These are phyloP conservation scores for Neofusicoccum sp. DNA, from an alignment of 2,329 filamentous ascomycete genomes.

Conservation along the genomic window DNA sequence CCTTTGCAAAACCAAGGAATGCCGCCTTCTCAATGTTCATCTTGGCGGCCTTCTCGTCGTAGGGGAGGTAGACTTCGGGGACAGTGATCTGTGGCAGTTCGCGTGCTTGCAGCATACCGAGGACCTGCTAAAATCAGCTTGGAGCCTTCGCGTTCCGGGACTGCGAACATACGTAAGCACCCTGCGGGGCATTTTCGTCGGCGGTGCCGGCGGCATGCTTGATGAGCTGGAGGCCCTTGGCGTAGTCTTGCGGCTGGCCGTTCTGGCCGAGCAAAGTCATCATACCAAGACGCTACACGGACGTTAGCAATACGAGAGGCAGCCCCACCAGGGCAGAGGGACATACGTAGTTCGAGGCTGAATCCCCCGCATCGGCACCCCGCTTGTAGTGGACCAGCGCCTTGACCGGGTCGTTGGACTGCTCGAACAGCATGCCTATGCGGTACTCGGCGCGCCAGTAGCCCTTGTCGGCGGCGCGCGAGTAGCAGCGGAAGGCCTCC, in stretches of 20 bases:
- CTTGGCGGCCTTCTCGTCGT: constrained; percentile 70
- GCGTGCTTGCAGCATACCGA: constrained; percentile 88
- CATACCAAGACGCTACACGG: constrained; percentile 73
- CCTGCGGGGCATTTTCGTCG: constrained; percentile 95
- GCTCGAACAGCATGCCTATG: constrained; percentile 98
- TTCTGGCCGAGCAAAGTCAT: constrained; percentile 95
- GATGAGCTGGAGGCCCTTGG: constrained; percentile 77
- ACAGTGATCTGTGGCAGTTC: constrained; percentile 89
- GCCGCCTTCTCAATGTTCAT: constrained; percentile 95
- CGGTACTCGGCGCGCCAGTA: constrained; percentile 90
- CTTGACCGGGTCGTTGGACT: constrained; percentile 86
- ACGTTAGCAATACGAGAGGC: constrained; percentile 21
- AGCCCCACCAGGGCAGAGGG: neutral
- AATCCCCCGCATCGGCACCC: constrained; percentile 77
- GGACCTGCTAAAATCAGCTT: constrained; percentile 50
- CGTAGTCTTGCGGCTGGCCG: constrained; percentile 79
- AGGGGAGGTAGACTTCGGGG: constrained; percentile 68
- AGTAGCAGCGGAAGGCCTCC: constrained; percentile 86
- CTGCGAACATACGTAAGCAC: constrained; percentile 63
- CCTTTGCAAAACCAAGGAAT: constrained; percentile 92
- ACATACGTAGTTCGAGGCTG: constrained; percentile 68
- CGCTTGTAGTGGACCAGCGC: constrained; percentile 87
- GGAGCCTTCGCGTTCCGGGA: constrained; percentile 25
- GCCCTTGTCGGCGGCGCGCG: constrained; percentile 78
- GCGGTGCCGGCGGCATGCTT: constrained; percentile 78